phyloP scores from a whole-genome alignment of 164 flowering plant species.

The Cinnamomum micranthum region DNA sequence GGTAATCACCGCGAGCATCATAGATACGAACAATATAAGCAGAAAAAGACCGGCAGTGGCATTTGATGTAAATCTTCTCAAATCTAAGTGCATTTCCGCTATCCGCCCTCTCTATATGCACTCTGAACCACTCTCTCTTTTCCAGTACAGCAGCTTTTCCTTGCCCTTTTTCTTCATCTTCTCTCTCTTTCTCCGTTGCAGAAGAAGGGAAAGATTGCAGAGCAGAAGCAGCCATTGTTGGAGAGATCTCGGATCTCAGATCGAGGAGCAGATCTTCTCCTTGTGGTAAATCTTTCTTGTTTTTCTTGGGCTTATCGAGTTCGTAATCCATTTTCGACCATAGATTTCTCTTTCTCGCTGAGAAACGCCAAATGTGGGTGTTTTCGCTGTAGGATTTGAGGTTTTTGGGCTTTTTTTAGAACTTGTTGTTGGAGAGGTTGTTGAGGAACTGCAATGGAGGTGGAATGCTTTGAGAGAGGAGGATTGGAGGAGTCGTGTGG shows the following conservation, averaged over 20 bases:
- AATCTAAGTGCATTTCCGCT: not conserved
- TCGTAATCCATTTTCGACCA: not conserved
- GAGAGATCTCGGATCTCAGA: not conserved
- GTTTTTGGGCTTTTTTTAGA: not conserved
- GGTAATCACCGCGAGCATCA: not conserved
- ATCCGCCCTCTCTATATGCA: not conserved
- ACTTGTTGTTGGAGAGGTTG: not conserved
- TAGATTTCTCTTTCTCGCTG: not conserved
- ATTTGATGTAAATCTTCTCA: not conserved
- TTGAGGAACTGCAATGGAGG: not conserved
- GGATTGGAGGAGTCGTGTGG: not conserved
- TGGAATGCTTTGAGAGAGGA: not conserved
- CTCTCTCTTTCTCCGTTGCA: not conserved
- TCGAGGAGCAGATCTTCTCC: not conserved
- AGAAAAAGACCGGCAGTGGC: not conserved
- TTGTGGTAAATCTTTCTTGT: not conserved
- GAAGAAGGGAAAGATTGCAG: not conserved
- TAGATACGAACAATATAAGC: not conserved
- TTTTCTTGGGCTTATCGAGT: not conserved
- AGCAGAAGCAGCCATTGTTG: too few species aligned
- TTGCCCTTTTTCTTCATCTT: not conserved
- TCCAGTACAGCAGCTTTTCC: too few species aligned
- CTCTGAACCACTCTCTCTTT: not conserved
- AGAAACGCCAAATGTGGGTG: not conserved
- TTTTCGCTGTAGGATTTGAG: not conserved